Base-by-base conservation (phyloP, 352 stramenopile genomes). In the Pythium rhizo-oryzae region DNA sequence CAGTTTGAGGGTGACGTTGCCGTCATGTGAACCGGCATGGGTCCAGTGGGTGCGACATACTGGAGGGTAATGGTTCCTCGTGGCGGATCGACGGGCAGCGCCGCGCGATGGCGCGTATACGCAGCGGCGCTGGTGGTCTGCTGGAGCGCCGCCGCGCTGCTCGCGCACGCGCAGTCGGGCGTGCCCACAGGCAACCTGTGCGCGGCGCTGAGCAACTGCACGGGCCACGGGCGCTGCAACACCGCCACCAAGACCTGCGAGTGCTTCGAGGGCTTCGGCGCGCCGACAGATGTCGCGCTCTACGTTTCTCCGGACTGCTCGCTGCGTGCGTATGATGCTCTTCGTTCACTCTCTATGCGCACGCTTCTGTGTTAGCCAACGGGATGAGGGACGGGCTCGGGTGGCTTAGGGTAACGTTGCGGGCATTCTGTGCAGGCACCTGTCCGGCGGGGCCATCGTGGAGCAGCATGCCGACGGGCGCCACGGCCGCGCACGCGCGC, bases 191-290 rank as follows among this genome's bases (percentile, higher is more conserved):
- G 79, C 13, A 92, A 87, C 51, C 68, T 93, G n/a, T 98, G 91
- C 72, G 72, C 82, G 11, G 73, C 80, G 47, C 72, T 96, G 50
- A 87, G 73, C 66, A 90, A 93, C 66, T 98, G 93, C 79, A 97
- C 94, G 56, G 91, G 87, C 33, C 89, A 98, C 51, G 93, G 93
- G 24, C 80, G 78, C 39, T 98, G 93, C 75, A 79, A 94, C 65
- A 84, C 88, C 23, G 68, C 77, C 54, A 94, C 76, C 63, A 94
- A 96, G 62, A 93, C 75, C 16, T 98, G 94, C 75, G 71, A 76
- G 21, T 98, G 94, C 80, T 93, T 82, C 56, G 85, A 97, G 57
- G 93, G 92, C 21, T 98, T 80, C 53, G 94, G 94, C 30, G 82
- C 89, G 16, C 64, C 80, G 56, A 83, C 84, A 35, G 93, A 98